Base-by-base conservation (phyloP, 192 early-diverging fungal genomes). In the Allomyces macrogynus region DNA sequence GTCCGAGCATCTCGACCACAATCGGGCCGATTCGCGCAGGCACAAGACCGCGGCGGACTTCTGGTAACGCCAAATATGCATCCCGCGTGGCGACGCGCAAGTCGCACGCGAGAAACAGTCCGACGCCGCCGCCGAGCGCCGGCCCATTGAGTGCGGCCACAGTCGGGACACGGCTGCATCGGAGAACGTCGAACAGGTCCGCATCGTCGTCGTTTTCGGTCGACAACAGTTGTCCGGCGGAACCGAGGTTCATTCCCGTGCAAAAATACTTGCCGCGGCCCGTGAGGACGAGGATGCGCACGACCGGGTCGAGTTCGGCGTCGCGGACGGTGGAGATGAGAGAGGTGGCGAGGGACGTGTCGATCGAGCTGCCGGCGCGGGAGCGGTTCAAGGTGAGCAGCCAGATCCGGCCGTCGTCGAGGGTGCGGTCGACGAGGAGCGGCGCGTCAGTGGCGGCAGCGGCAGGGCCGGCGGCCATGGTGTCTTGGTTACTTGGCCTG, bases 181-280 rank as follows among this genome's bases (percentile, higher is more conserved):
- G 68, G 2, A 85, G 61, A 22, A 67, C 71, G 9, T 75, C 67
- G 67, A 75, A 85, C 24, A 69, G 44, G 40, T 40, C 62, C 40
- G 72, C 66, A 9, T 64, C 42, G 10, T 72, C 71, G 7, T 40
- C 7, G 7, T 40, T 8, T 3, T 40, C 32, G 7, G 32, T 7
- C 4, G 32, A 3, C 32, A 7, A 40, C 0, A 40, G 32, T 40
- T 40, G 32, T 3, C 32, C 32, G 32, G 32, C 32, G 32, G 32
- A 40, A 40, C 32, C 32, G 54, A 85, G 73, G 67, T 83, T 80
- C 78, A 85, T 81, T 24, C 83, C 83, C 10, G 81, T 80, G 62
- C 81, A 82, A 71, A 85, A 85, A 63, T 75, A 85, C 40, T 81
- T 82, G 24, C 83, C 83, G 26, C 74, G 70, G 5, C 80, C 83